Evolutionary conservation across 306 rosid species (phyloP).

Genomic region (Cicer arietinum): DNA sequence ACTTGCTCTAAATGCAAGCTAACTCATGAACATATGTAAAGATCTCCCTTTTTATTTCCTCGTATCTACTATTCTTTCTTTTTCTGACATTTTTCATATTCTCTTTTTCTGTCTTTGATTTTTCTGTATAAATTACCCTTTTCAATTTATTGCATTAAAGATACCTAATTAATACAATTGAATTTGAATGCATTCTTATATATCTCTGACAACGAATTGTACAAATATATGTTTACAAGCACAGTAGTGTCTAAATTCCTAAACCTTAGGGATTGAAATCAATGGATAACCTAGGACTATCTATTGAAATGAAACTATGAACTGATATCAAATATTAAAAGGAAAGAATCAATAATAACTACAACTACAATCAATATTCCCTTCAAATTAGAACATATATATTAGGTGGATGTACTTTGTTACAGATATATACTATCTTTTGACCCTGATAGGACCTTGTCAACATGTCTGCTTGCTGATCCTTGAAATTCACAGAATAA

Average conservation of each 20-base stretch:
- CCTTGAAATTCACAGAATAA: not conserved
- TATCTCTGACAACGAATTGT: not conserved
- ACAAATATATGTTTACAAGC: not conserved
- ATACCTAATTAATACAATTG: slow-evolving; percentile 1
- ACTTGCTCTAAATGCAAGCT: slow-evolving; percentile 60
- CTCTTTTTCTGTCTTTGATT: not conserved
- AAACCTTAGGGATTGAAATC: not conserved
- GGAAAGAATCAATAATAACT: not conserved
- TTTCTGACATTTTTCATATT: not conserved
- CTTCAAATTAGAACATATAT: not conserved
- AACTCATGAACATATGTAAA: slow-evolving; percentile 61
- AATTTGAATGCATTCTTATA: not conserved
- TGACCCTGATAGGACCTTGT: not conserved
- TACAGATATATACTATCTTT: not conserved
- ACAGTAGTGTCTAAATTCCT: not conserved
- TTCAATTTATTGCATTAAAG: not conserved
- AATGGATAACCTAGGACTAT: slow-evolving; percentile 3
- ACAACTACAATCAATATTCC: not conserved
- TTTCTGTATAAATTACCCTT: not conserved
- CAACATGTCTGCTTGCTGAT: not conserved
- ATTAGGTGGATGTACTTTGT: not conserved
- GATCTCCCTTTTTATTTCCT: slow-evolving; percentile 38
- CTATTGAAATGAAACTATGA: not conserved
- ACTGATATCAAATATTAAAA: not conserved
- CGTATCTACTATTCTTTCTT: not conserved